Conservation (phyloP, 2,329 filamentous ascomycete species). For the Phialophora expanda region DNA sequence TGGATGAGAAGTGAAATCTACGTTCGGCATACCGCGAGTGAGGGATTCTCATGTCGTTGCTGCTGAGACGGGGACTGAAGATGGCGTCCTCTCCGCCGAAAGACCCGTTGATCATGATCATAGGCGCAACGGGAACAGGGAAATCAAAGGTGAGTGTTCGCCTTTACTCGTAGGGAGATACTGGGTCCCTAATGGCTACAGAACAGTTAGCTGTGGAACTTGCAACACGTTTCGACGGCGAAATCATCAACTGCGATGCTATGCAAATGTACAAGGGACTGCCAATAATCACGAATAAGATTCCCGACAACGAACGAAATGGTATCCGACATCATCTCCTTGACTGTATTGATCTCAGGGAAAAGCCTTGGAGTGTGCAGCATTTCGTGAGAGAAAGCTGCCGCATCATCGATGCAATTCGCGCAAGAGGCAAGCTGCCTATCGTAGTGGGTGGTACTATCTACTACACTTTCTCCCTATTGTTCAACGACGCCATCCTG, state of each 20-base stretch:
- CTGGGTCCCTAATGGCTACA: constrained; percentile 41
- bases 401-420: constrained; percentile 75
- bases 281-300: constrained; percentile 95
- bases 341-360: constrained; percentile 73
- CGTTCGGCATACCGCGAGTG: background rate
- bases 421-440: constrained; percentile 76
- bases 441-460: constrained; percentile 94
- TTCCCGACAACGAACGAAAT: constrained; percentile 73
- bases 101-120: constrained; percentile 74
- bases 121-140: constrained; percentile 90
- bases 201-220: constrained; percentile 84
- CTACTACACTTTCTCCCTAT: constrained; percentile 88
- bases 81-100: constrained; percentile 38
- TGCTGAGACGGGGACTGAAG: constrained; percentile 18
- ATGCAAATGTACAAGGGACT: constrained; percentile 96
- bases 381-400: constrained; percentile 74
- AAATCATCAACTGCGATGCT: constrained; percentile 95
- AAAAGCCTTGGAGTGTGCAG: constrained; percentile 82
- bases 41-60: constrained; percentile 19
- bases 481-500: constrained; percentile 76
- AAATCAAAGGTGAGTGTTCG: constrained; percentile 76
- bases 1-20: background rate
- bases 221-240: constrained; percentile 81
- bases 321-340: constrained; percentile 88
- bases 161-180: background rate